Conservation (phyloP, 2,329 filamentous ascomycete species). For the Diaporthe eres region DNA sequence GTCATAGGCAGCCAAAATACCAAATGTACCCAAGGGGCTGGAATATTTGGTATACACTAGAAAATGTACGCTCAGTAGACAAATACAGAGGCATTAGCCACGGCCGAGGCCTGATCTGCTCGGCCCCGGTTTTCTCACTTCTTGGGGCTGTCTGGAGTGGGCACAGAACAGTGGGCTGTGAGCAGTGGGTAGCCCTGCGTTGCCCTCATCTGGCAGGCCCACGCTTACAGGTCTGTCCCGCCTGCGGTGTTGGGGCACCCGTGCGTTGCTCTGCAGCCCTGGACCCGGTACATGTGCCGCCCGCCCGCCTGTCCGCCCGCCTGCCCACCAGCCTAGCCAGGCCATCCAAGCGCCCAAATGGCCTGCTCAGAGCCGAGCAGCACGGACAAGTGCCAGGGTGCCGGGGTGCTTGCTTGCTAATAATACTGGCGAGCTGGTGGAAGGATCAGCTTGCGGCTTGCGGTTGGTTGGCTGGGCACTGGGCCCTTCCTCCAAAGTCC, state of each 20-base stretch:
- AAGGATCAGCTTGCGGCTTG: conserved; percentile 30
- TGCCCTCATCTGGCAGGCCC: background rate
- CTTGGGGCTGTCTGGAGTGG: conserved; percentile 25
- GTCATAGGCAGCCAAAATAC: background rate
- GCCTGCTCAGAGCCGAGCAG: background rate
- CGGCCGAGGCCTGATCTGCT: conserved; percentile 3
- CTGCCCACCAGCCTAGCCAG: background rate
- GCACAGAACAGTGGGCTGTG: background rate
- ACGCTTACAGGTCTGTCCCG: background rate
- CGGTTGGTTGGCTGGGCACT: conserved; percentile 31
- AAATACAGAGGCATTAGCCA: background rate
- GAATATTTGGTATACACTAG: background rate
- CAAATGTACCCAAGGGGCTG: background rate
- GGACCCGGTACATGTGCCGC: conserved; percentile 30
- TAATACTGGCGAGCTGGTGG: conserved; percentile 33
- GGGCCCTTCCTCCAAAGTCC: conserved; percentile 23
- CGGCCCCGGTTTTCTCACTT: background rate
- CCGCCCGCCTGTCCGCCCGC: background rate
- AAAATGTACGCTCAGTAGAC: background rate
- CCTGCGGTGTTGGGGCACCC: conserved; percentile 27
- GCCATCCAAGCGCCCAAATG: background rate
- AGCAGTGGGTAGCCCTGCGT: conserved; percentile 5
- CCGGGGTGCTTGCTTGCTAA: conserved; percentile 14
- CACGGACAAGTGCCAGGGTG: background rate
- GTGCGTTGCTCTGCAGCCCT: conserved; percentile 22